These are phyloP conservation scores for Tricholoma bakamatsutake DNA, from an alignment of 768 basidiomycete genomes.

Conservation along the genomic window DNA sequence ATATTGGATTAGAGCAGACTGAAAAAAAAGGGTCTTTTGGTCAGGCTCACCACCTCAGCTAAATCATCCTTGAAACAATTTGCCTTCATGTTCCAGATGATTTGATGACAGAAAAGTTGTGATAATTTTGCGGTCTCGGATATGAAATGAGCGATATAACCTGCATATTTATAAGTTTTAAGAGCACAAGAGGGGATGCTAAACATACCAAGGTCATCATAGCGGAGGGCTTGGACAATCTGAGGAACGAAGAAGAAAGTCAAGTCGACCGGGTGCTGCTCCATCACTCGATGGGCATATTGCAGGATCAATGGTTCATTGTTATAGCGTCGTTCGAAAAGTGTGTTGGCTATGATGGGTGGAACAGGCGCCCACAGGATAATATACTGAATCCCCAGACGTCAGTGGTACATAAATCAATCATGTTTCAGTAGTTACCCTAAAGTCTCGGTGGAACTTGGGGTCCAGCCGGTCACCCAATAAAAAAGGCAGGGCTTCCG, in stretches of 20 bases:
- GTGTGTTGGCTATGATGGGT: conserved; percentile 72
- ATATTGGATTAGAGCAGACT: background rate
- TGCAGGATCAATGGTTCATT: conserved; percentile 85
- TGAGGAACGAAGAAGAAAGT: conserved; percentile 99
- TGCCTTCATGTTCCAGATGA: conserved; percentile 99
- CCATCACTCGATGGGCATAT: conserved; percentile 93
- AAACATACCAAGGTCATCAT: conserved; percentile 75
- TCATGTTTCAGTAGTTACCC: conserved; percentile 38
- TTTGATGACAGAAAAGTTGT: conserved; percentile 97
- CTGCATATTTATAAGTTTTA: conserved; percentile 30
- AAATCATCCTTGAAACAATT: conserved; percentile 92
- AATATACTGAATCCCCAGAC: conserved; percentile 52
- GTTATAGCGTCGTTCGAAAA: conserved; percentile 80
- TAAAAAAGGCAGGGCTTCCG: conserved; percentile 78
- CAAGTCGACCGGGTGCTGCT: conserved; percentile 89
- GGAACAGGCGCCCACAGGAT: conserved; percentile 87
- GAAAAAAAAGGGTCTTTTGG: background rate
- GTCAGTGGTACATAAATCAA: background rate
- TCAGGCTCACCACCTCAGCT: conserved; percentile 64
- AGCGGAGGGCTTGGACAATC: conserved; percentile 91
- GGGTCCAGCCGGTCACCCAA: conserved; percentile 66
- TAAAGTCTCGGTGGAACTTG: conserved; percentile 59
- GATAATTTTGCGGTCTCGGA: conserved; percentile 97
- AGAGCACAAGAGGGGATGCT: background rate
- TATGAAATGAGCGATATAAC: conserved; percentile 92